Base-by-base conservation (phyloP, 768 basidiomycete genomes). In the Pleurotus platypus region DNA sequence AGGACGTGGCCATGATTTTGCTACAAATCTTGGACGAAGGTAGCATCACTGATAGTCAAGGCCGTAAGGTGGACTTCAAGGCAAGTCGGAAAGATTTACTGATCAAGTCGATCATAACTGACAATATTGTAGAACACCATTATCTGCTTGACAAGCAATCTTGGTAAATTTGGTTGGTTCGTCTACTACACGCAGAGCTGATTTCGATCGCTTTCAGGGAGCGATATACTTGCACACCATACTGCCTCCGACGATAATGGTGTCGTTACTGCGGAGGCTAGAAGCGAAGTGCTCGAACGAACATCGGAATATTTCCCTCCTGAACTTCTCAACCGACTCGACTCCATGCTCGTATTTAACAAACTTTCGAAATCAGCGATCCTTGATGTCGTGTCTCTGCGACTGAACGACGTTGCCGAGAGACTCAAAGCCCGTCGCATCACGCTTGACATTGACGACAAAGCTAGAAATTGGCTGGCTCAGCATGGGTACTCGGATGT, bases 11-110 rank as follows among this genome's bases (percentile, higher is more conserved):
- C 0, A 90, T 94, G 85, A 91, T 95, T 59, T 75, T 96, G 16
- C 78, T 96, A 2, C 94, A 96, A 67, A 89, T 97, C 46, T 79
- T 97, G 11, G 93, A 97, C 61, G 94, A 97, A 69, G 94, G 94
- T 6, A 84, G 75, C 49, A 78, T 95, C 59, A 95, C 94, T 0
- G 94, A 97, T 67, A 92, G 90, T 60, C 92, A 94, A 67, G 94
- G 94, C 8, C 83, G 92, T 55, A 91, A 92, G 67, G 89, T 96
- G 2, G 92, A 94, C 68, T 95, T 96, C 76, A 93, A 88, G 78
- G 87, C 84, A 57, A 26, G 55, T n/a, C 51, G 35, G n/a, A 18
- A 4, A 39, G 3, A 35, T 2, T 38, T 43, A 13, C 38, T 47
- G 20, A 47, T 30, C 39, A 42, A 42, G 15, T 20, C 12, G 6